Evolutionary conservation across 257 asterid genomes (phyloP), one percentile per base, ranked within the genome.

Genomic region (Solanum pennellii): DNA sequence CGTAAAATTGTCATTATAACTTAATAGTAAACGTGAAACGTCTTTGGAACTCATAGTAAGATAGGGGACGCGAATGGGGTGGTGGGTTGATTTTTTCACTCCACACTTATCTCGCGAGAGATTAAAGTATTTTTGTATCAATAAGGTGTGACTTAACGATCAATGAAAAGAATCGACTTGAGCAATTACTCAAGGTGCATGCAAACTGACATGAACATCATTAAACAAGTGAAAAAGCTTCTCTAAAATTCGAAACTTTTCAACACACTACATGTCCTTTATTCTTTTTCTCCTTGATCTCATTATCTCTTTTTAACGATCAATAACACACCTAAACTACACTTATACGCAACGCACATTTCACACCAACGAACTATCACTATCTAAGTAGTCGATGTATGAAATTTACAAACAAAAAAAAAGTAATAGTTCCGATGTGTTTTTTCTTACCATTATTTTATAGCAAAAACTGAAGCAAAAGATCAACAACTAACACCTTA

Each of bases 321-420:
- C 37, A 12, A 66, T 25, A 66, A 68, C 12, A 14, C 39, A 1
- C 65, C 11, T 56, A 18, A 18, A 56, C 65, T 18, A 49, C 1
- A 18, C 65, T 56, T 18, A 6, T 1, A 0, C 1, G 0, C 35
- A 1, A 65, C 1, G 0, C 35, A 1, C 25, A n/a, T 65, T 11
- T 65, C 72, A 25, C 72, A 65, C 33, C 72, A 52, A 7, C 1
- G 1, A n/a, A 65, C 71, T 65, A 65, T 8, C 68, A 20, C 25
- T 20, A 21, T 60, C 27, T 60, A n/a, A 65, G 72, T n/a, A 65
- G 18, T 5, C 6, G 4, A 27, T 3, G 33, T 25, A 33, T n/a
- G 35, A 66, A 66, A 25, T 1, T 9, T 16, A 10, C 74, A 1
- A 29, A 12, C 25, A 65, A 65, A 2, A 3, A 29, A 13, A 27